Percentiles rank a stretch among this genome's conserved stretches.
Evolutionary conservation across 495 filamentous ascomycete genomes (phyloP).

Genomic region (Hyaloscypha variabilis): DNA sequence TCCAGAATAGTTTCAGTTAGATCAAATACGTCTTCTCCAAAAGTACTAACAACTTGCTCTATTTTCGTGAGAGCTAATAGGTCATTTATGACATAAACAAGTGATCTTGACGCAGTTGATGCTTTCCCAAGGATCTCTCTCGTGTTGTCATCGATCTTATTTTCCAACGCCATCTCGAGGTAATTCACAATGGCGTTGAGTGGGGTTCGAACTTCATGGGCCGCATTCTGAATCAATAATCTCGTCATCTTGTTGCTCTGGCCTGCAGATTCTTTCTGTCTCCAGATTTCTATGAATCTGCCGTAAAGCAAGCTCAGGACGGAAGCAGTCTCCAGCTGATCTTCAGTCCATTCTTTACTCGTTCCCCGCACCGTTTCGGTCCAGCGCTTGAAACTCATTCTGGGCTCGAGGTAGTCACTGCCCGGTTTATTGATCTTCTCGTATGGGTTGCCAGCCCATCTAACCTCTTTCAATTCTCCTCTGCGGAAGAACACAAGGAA

Average conservation of each 20-base stretch:
- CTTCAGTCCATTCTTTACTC: constrained; percentile 74
- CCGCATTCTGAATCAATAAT: constrained; percentile 85
- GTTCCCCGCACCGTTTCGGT: constrained; percentile 73
- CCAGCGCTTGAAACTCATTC: constrained; percentile 78
- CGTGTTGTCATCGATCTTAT: constrained; percentile 76
- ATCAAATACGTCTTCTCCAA: constrained; percentile 83
- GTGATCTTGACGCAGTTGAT: constrained; percentile 89
- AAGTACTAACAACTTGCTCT: constrained; percentile 75
- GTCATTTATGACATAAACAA: constrained; percentile 96
- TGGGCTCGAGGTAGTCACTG: constrained; percentile 71
- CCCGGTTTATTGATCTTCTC: constrained; percentile 71
- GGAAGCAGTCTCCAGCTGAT: constrained; percentile 81
- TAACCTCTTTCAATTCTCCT: constrained; percentile 77
- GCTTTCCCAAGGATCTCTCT: constrained; percentile 83
- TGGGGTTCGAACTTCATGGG: constrained; percentile 92
- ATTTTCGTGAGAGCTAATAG: constrained; percentile 88
- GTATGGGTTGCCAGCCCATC: constrained; percentile 84
- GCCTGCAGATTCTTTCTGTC: constrained; percentile 84
- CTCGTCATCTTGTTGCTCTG: constrained; percentile 80
- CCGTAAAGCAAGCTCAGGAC: constrained; percentile 90
- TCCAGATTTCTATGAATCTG: constrained; percentile 58
- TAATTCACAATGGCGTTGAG: constrained; percentile 97
- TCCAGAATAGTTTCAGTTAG: constrained; percentile 69
- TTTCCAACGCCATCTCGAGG: constrained; percentile 89
- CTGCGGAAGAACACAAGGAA: constrained; percentile 93